A percentile compares a stretch with the other conserved stretches of the same genome.
phyloP scores from a whole-genome alignment of 352 stramenopile species.

The Globisporangium viniferum region DNA sequence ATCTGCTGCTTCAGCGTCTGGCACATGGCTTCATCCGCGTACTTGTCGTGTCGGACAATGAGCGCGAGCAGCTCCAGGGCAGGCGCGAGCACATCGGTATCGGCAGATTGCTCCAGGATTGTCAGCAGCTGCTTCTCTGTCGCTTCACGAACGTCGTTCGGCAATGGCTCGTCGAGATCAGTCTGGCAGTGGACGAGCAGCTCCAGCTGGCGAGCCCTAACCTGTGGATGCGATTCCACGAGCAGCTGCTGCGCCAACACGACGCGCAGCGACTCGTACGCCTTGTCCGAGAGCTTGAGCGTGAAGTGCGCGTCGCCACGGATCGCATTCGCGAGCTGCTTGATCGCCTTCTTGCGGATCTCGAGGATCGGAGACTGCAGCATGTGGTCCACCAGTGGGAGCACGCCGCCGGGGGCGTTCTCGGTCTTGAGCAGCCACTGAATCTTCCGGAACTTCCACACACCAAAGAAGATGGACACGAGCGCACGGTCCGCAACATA shows the following conservation, averaged over 20 bases:
- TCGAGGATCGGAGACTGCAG: slow-evolving; percentile 46
- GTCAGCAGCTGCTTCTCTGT: slow-evolving; percentile 22
- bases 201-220: slow-evolving; percentile 50
- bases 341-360: slow-evolving; percentile 58
- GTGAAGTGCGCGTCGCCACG: slow-evolving; percentile 9
- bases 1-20: slow-evolving; percentile 41
- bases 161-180: slow-evolving; percentile 13
- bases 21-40: slow-evolving; percentile 1
- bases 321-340: slow-evolving; percentile 43
- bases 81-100: slow-evolving; percentile 51
- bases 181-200: slow-evolving; percentile 43
- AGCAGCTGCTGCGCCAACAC: slow-evolving; percentile 48
- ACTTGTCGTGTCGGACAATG: slow-evolving; percentile 21
- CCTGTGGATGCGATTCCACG: slow-evolving; percentile 65
- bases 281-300: slow-evolving; percentile 9
- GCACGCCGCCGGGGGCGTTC: slow-evolving; percentile 1
- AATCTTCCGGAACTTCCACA: slow-evolving; percentile 11
- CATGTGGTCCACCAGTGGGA: slow-evolving; percentile 30
- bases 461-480: slow-evolving; percentile 46
- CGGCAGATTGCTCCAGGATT: slow-evolving; percentile 37
- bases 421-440: slow-evolving; percentile 11
- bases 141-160: slow-evolving; percentile 14
- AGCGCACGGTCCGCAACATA: slow-evolving; percentile 46
- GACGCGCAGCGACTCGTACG: slow-evolving; percentile 24
- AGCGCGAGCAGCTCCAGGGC: slow-evolving; percentile 60